Conservation (phyloP, 768 basidiomycete species). For the Amyloporia xantha region DNA sequence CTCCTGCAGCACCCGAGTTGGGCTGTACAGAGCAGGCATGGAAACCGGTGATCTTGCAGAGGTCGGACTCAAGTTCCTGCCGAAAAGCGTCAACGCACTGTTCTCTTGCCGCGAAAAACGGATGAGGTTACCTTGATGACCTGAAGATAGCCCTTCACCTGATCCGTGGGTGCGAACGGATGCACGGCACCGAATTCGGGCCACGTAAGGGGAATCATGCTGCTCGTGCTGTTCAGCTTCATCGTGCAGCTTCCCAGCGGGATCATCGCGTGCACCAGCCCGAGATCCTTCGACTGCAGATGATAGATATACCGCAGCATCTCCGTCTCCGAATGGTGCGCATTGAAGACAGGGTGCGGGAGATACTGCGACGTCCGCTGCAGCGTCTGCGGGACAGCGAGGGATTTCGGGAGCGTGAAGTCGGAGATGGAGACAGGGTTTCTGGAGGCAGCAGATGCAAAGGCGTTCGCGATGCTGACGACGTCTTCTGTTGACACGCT, state of each 20-base stretch:
- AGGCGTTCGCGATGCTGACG: constrained; percentile 72
- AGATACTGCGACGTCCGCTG: constrained; percentile 66
- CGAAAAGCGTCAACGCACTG: not conserved
- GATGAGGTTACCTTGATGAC: constrained; percentile 69
- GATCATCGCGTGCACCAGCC: constrained; percentile 95
- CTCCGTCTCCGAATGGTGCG: constrained; percentile 96
- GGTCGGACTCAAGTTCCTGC: constrained; percentile 87
- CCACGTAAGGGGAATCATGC: constrained; percentile 96
- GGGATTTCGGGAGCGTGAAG: constrained; percentile 35
- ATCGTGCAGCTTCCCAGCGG: constrained; percentile 94
- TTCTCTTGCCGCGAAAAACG: too few species aligned
- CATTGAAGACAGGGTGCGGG: constrained; percentile 89
- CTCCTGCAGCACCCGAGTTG: constrained; percentile 97
- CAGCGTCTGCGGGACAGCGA: constrained; percentile 48
- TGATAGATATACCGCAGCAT: constrained; percentile 96
- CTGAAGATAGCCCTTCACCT: constrained; percentile 80
- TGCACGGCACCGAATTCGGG: constrained; percentile 87
- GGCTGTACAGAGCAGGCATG: constrained; percentile 95
- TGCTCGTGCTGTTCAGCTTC: constrained; percentile 97
- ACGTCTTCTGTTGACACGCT: constrained; percentile 74
- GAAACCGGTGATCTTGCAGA: constrained; percentile 96
- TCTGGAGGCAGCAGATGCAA: constrained; percentile 57
- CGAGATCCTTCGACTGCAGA: constrained; percentile 90
- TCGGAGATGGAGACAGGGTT: constrained; percentile 39
- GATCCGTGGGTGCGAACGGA: constrained; percentile 87